A percentile compares a stretch with the other conserved stretches of the same genome.
Conservation (phyloP, 2,329 filamentous ascomycete genomes). For the Aurifilum marmelostoma region DNA sequence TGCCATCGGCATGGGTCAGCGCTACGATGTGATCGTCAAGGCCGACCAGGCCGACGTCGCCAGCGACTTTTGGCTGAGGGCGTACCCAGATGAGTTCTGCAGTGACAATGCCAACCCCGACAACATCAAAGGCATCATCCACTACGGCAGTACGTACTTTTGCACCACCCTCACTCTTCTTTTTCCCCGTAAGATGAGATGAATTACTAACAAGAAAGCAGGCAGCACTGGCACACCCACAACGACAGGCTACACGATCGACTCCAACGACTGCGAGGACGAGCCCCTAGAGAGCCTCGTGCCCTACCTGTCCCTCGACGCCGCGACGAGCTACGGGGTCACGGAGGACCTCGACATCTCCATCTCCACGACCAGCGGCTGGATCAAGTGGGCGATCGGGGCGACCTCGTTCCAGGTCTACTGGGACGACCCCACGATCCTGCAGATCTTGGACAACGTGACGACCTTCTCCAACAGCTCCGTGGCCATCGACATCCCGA, state of each 20-base stretch:
- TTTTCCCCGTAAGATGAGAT: no score
- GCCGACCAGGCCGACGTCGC: slow-evolving; percentile 18
- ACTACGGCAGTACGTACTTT: slow-evolving; percentile 30
- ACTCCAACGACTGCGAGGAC: slow-evolving; percentile 32
- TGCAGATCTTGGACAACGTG: slow-evolving; percentile 27
- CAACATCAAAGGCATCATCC: slow-evolving; percentile 33
- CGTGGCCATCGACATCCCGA: slow-evolving; percentile 5
- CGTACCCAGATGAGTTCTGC: slow-evolving; percentile 28
- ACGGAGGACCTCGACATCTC: slow-evolving; percentile 44
- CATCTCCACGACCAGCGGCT: slow-evolving; percentile 33
- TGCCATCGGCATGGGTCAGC: slow-evolving; percentile 47
- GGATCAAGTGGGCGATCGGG: slow-evolving; percentile 34
- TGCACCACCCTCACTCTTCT: no score
- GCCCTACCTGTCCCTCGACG: slow-evolving; percentile 31
- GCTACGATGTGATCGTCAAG: slow-evolving; percentile 28
- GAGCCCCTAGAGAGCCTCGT: slow-evolving; percentile 33
- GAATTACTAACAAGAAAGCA: slow-evolving; percentile 32
- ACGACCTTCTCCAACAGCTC: slow-evolving; percentile 18
- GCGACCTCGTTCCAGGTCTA: slow-evolving; percentile 35
- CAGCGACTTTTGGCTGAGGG: slow-evolving; percentile 33
- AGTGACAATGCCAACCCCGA: slow-evolving; percentile 24
- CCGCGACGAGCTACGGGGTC: slow-evolving; percentile 33
- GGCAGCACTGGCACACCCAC: slow-evolving; percentile 33
- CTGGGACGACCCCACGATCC: slow-evolving; percentile 34
- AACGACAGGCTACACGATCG: slow-evolving; percentile 12